A percentile compares a stretch with the other conserved stretches of the same genome.
phyloP scores from a whole-genome alignment of 164 flowering plant genomes.

The Saururus chinensis region DNA sequence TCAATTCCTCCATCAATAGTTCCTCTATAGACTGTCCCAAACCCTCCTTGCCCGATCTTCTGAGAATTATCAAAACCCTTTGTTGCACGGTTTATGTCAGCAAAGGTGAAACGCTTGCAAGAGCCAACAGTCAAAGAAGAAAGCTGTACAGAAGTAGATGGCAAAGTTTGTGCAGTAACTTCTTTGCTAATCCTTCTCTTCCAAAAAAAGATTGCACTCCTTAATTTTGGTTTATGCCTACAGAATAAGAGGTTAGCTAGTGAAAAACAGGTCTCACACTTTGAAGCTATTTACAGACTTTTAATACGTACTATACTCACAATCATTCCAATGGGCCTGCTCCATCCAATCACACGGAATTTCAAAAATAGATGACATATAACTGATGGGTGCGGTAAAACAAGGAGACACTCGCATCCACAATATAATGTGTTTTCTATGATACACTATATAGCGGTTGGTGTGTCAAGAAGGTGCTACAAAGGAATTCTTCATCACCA shows the following conservation, averaged over 20 bases:
- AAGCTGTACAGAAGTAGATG: neutral
- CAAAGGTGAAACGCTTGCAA: conserved; percentile 68
- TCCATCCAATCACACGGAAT: too few relatives aligned
- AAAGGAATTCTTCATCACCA: too few relatives aligned
- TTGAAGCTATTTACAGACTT: too few relatives aligned
- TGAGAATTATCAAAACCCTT: conserved; percentile 86
- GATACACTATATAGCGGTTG: too few relatives aligned
- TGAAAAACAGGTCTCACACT: too few relatives aligned
- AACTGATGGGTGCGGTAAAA: too few relatives aligned
- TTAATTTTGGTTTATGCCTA: neutral
- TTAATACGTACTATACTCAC: too few relatives aligned
- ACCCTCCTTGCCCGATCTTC: conserved; percentile 84
- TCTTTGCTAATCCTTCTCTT: neutral
- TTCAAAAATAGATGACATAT: too few relatives aligned
- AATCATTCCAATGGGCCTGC: too few relatives aligned
- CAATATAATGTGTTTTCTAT: too few relatives aligned
- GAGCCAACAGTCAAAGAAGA: conserved; percentile 16
- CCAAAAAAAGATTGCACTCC: neutral
- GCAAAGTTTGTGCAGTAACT: neutral
- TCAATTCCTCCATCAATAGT: conserved; percentile 60
- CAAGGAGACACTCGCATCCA: too few relatives aligned
- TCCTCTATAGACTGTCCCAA: conserved; percentile 93
- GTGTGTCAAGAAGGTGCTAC: too few relatives aligned
- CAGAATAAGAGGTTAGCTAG: neutral
- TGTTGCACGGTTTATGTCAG: conserved; percentile 81